phyloP scores from a whole-genome alignment of 257 asterid species.

The Nicotiana attenuata region DNA sequence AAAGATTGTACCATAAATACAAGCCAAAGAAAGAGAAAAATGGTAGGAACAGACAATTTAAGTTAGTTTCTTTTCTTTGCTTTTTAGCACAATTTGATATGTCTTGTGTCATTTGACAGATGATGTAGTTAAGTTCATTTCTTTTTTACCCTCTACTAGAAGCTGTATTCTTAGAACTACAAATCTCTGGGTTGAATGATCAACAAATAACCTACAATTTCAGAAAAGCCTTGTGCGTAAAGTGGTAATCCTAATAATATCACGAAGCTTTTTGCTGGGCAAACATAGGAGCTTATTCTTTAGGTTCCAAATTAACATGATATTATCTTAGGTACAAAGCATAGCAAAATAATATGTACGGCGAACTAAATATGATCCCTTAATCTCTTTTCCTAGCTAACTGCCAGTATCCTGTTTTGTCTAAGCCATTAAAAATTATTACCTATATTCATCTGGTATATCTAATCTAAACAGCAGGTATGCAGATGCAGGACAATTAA shows the following conservation, averaged over 20 bases:
- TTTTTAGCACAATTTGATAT: neutral
- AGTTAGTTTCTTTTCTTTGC: neutral
- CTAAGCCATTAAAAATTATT: neutral
- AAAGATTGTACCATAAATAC: neutral
- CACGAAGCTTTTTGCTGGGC: neutral
- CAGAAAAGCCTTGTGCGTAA: neutral
- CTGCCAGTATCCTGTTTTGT: neutral
- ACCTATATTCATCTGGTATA: neutral
- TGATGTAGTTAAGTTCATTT: neutral
- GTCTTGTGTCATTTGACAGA: neutral
- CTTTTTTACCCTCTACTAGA: neutral
- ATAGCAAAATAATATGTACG: neutral
- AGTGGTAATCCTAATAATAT: neutral
- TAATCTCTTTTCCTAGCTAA: neutral
- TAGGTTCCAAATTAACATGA: neutral
- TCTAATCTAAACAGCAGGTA: neutral
- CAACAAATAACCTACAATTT: neutral
- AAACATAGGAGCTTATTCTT: neutral
- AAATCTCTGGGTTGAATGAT: neutral
- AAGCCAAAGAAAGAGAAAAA: neutral
- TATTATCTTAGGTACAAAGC: neutral
- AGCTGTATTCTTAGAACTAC: neutral
- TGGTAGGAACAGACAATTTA: neutral
- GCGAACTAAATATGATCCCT: neutral
- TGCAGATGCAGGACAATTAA: neutral